Percentiles rank a stretch among this genome's conserved stretches.
These are phyloP conservation scores for Trametes versicolor DNA, from an alignment of 1,284 basidiomycete genomes.

Conservation along the genomic window DNA sequence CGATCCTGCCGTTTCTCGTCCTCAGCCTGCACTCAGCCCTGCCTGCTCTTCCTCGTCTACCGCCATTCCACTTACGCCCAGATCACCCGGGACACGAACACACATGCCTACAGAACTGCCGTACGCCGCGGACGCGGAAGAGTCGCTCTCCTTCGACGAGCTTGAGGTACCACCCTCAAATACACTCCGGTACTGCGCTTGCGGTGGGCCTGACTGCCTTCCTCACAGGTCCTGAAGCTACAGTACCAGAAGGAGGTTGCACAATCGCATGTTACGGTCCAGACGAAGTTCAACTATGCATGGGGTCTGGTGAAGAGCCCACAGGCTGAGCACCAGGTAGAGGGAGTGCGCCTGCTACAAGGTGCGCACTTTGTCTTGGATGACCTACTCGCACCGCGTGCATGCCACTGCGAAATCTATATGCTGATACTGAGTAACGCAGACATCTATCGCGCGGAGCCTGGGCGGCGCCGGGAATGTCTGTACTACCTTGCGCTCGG, in stretches of 20 bases:
- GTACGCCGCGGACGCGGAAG: conserved; percentile 95
- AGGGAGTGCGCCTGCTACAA: conserved; percentile 92
- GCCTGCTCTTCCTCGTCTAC: not conserved
- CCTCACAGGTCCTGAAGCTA: conserved; percentile 74
- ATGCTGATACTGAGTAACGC: conserved; percentile 6
- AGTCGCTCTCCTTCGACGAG: conserved; percentile 90
- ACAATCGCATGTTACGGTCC: conserved; percentile 89
- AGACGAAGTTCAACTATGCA: conserved; percentile 99
- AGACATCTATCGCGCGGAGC: conserved; percentile 95
- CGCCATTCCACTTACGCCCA: not conserved
- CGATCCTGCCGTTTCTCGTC: conserved; percentile 20
- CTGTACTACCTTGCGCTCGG: conserved; percentile 97
- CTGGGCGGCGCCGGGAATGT: conserved; percentile 91
- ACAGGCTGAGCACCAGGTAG: conserved; percentile 83
- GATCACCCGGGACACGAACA: not conserved
- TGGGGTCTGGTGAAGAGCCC: conserved; percentile 96
- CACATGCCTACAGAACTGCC: conserved; percentile 87
- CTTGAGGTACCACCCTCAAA: conserved; percentile 68
- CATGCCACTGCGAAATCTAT: not conserved
- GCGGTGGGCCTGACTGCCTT: not conserved
- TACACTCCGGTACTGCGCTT: conserved; percentile 11
- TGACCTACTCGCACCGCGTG: conserved; percentile 10
- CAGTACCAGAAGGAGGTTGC: conserved; percentile 92
- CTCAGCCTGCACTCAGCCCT: not conserved
- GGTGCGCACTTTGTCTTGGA: conserved; percentile 58